phyloP scores from a whole-genome alignment of 2,329 filamentous ascomycete species.

The Fusarium dlaminii region DNA sequence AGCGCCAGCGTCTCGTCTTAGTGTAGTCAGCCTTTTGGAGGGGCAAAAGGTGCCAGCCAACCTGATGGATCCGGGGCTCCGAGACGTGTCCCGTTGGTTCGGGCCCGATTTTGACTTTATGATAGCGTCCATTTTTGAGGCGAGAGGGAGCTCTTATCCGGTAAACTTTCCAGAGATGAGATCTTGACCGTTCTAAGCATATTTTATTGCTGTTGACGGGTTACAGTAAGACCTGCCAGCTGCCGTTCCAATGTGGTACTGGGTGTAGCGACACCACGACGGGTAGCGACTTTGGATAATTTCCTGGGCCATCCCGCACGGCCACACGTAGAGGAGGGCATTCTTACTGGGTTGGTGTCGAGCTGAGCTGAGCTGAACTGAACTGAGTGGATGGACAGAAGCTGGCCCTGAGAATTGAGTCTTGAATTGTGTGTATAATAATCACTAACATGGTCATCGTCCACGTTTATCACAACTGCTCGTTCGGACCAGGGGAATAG shows the following conservation, averaged over 20 bases:
- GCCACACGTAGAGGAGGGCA: not conserved
- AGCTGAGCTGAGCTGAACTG: not conserved
- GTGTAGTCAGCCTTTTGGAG: not conserved
- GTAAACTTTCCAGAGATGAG: not conserved
- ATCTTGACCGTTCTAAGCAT: not conserved
- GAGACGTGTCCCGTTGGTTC: conserved; percentile 1
- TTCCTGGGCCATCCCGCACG: conserved; percentile 11
- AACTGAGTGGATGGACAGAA: not conserved
- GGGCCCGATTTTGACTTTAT: conserved; percentile 19
- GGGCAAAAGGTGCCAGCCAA: conserved; percentile 1
- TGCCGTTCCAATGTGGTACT: conserved; percentile 10
- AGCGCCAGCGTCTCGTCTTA: conserved; percentile 3
- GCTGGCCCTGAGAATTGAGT: conserved; percentile 4
- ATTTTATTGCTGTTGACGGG: not conserved
- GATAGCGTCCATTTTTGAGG: not conserved
- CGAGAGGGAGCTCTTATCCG: not conserved
- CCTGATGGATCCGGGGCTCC: not conserved
- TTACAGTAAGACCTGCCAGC: not conserved
- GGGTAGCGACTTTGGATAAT: conserved; percentile 8
- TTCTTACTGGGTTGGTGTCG: not conserved
- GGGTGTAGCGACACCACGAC: conserved; percentile 12
- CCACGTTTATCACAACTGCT: not conserved
- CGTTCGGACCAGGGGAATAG: not conserved
- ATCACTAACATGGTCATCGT: not conserved
- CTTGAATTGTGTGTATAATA: not conserved